Conservation (phyloP, 192 early-diverging fungal species). For the Coemansia sp. region DNA sequence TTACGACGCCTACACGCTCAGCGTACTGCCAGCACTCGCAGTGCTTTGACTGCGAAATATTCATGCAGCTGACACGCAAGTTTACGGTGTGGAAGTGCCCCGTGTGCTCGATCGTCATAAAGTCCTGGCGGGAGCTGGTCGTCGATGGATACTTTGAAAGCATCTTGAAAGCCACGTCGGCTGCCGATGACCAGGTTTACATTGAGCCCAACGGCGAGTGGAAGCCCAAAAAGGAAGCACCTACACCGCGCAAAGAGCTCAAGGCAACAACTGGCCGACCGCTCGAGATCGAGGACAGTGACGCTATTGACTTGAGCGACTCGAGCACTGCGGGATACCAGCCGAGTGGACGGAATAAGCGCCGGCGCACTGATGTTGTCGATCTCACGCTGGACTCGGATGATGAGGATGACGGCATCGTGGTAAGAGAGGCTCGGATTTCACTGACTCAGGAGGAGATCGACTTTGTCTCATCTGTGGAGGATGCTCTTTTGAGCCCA, state of each 20-base stretch:
- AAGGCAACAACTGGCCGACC: not conserved
- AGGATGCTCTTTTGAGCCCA: not conserved
- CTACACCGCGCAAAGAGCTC: conserved; percentile 45
- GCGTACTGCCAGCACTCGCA: conserved; percentile 71
- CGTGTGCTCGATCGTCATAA: conserved; percentile 62
- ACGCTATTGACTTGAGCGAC: conserved; percentile 34
- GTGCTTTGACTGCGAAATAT: conserved; percentile 77
- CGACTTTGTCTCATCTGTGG: conserved; percentile 21
- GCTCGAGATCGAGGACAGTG: conserved; percentile 14
- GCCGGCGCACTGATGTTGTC: conserved; percentile 57
- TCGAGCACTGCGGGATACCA: not conserved
- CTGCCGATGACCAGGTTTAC: conserved; percentile 38
- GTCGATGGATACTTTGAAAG: conserved; percentile 65
- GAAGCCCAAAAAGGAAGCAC: conserved; percentile 30
- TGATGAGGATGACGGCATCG: conserved; percentile 9
- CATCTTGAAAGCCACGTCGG: conserved; percentile 31
- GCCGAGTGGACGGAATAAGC: conserved; percentile 18
- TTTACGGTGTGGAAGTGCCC: conserved; percentile 72
- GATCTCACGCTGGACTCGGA: conserved; percentile 63
- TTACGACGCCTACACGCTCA: conserved; percentile 62
- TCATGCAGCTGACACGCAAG: conserved; percentile 69
- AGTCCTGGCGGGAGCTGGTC: conserved; percentile 58
- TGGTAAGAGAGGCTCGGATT: not conserved
- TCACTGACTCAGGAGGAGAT: conserved; percentile 44
- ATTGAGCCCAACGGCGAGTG: conserved; percentile 40